Percentiles rank a stretch among this genome's conserved stretches.
Evolutionary conservation across 495 filamentous ascomycete genomes (phyloP).

Genomic region (Trichoderma virens): DNA sequence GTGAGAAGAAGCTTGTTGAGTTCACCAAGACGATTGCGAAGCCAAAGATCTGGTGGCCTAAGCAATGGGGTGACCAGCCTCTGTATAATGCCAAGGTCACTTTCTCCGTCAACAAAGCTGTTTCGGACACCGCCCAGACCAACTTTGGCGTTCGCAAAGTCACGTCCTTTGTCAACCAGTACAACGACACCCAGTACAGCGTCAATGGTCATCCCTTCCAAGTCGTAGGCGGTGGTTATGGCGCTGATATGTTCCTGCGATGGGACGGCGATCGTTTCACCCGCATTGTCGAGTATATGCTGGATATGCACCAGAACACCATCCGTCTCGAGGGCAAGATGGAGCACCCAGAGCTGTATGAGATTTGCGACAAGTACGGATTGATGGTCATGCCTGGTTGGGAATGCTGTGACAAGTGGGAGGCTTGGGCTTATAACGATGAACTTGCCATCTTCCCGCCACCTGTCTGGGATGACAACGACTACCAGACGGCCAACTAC

Average conservation of each 20-base stretch:
- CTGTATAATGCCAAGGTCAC: constrained; percentile 33
- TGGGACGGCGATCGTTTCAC: constrained; percentile 38
- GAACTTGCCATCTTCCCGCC: constrained; percentile 33
- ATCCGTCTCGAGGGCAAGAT: constrained; percentile 58
- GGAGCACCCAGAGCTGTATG: constrained; percentile 53
- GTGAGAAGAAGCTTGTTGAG: constrained; percentile 29
- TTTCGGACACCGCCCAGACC: constrained; percentile 36
- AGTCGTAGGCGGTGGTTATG: constrained; percentile 53
- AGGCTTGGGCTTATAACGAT: constrained; percentile 55
- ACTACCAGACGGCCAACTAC: constrained; percentile 46
- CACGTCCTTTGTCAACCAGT: constrained; percentile 38
- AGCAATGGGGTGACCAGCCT: constrained; percentile 42
- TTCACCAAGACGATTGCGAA: constrained; percentile 28
- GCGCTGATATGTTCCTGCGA: constrained; percentile 54
- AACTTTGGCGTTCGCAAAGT: constrained; percentile 52
- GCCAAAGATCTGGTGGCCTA: constrained; percentile 42
- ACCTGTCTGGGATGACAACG: constrained; percentile 40
- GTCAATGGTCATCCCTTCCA: constrained; percentile 53
- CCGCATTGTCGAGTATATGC: constrained; percentile 40
- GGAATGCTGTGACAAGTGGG: constrained; percentile 62
- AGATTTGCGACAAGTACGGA: constrained; percentile 49
- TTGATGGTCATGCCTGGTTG: constrained; percentile 57
- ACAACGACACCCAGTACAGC: constrained; percentile 48
- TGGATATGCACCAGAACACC: constrained; percentile 56
- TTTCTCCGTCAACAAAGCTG: constrained; percentile 22